Base-by-base conservation (phyloP, 345 rosid genomes). In the Lepidium aucheri region DNA sequence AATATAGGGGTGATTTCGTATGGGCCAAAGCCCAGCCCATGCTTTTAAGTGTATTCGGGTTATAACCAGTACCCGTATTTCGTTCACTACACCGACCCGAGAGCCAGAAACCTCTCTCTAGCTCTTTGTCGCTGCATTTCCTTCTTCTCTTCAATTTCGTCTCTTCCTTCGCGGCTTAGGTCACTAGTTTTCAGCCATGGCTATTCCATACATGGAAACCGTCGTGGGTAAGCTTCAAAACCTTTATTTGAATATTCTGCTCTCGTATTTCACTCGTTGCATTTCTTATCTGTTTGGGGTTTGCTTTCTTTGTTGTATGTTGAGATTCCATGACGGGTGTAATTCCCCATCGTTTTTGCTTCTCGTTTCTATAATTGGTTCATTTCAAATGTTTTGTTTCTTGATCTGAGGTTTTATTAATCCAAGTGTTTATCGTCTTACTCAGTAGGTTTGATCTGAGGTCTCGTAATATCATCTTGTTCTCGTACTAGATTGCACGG, bases 171-270 rank as follows among this genome's bases (percentile, higher is more conserved):
- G 46, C 59, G 40, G 36, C 72, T 24, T 63, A 22, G 61, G 42
- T 42, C 53, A 10, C 14, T 50, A 13, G n/a, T 38, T 20, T 69
- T 36, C 73, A 17, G 60, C 77, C 78, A 92, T 92, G 96, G 88
- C 72, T 79, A 84, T 92, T 66, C 93, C 93, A 11, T 92, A 75
- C 83, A 87, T 92, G 96, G 98, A 89, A 82, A 80, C 93, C 30
- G 96, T 89, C 46, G 95, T 87, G 16, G 84, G 96, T 92, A 80
- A 34, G 78, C 65, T 26, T 40, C 57, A 5, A 16, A 26, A 8
- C 55, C 63, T 35, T 28, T 46, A 24, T 18, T 4, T 3, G 8
- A 44, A 61, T 55, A 53, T 28, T 60, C 14, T 53, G 8, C 3
- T 12, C 5, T 11, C n/a, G 3, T 10, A 15, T 45, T 28, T 41